A percentile compares a stretch with the other conserved stretches of the same genome.
These are phyloP conservation scores for Saccharomycopsis fibuligera DNA, from an alignment of 805 yeast species.

Conservation along the genomic window DNA sequence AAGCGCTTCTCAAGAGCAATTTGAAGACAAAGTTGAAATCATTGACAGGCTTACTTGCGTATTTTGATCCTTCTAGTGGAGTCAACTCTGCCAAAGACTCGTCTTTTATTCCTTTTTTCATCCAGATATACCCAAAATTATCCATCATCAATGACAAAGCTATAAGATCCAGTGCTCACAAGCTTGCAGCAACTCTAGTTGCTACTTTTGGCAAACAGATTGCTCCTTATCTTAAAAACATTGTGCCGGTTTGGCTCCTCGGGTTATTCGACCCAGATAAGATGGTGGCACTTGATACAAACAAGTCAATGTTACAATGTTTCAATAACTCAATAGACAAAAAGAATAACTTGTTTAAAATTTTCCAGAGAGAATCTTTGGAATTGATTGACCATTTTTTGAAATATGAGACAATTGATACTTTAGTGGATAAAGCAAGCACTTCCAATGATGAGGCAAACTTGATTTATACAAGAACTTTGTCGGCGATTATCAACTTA, in stretches of 20 bases:
- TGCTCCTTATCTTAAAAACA: slow-evolving; percentile 6
- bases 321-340: slow-evolving; percentile 10
- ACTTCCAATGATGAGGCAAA: slow-evolving; percentile 11
- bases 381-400: slow-evolving; percentile 9
- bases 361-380: slow-evolving; percentile 13
- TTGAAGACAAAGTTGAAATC: slow-evolving; percentile 17
- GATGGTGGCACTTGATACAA: slow-evolving; percentile 8
- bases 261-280: slow-evolving; percentile 17
- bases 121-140: slow-evolving; percentile 17
- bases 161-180: slow-evolving; percentile 13
- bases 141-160: slow-evolving; percentile 18
- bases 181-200: slow-evolving; percentile 7
- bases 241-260: slow-evolving; percentile 20
- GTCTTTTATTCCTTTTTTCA: slow-evolving; percentile 12
- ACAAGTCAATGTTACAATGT: slow-evolving; percentile 5
- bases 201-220: slow-evolving; percentile 7
- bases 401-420: slow-evolving; percentile 4
- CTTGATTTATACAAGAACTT: slow-evolving; percentile 10
- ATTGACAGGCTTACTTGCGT: slow-evolving; percentile 3
- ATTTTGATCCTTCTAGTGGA: slow-evolving; percentile 1
- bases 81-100: slow-evolving; percentile 1
- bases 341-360: slow-evolving; percentile 3
- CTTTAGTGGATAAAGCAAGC: slow-evolving; percentile 11
- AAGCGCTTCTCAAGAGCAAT: slow-evolving; percentile 13
- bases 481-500: slow-evolving; percentile 4